Percentiles rank a stretch among this genome's conserved stretches.
These are phyloP conservation scores for Aureobasidium sp. DNA, from an alignment of 2,329 filamentous ascomycete species.

Conservation along the genomic window DNA sequence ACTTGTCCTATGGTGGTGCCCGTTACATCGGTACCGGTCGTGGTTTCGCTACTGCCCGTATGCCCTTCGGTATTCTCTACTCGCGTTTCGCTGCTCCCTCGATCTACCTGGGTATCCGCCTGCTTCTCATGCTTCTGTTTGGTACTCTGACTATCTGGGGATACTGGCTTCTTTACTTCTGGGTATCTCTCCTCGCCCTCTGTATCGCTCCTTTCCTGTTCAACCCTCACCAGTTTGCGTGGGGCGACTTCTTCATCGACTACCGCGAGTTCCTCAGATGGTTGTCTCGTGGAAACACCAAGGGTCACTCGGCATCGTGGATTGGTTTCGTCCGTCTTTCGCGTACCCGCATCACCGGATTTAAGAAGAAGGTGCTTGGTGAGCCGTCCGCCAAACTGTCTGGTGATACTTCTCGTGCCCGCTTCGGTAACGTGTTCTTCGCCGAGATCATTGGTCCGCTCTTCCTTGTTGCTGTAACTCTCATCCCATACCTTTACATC, in stretches of 20 bases:
- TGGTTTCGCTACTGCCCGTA: constrained; percentile 98
- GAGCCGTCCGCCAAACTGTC: constrained; percentile 91
- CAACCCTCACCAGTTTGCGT: constrained; percentile 97
- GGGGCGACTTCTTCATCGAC: constrained; percentile 99
- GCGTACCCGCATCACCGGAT: constrained; percentile 90
- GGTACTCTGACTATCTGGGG: constrained; percentile 90
- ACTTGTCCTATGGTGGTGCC: constrained; percentile 92
- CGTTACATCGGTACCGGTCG: constrained; percentile 98
- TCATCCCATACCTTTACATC: constrained; percentile 90
- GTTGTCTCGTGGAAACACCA: constrained; percentile 93
- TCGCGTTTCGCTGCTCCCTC: constrained; percentile 94
- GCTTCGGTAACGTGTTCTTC: constrained; percentile 86
- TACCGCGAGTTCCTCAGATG: constrained; percentile 96
- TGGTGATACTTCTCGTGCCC: constrained; percentile 79
- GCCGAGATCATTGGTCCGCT: constrained; percentile 82
- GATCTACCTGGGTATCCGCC: constrained; percentile 86
- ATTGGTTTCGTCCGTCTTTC: constrained; percentile 94
- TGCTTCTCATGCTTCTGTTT: constrained; percentile 91
- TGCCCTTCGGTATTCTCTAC: constrained; percentile 94
- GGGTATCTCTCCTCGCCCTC: constrained; percentile 81
- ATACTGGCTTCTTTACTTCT: constrained; percentile 85
- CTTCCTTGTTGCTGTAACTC: constrained; percentile 68
- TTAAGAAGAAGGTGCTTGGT: constrained; percentile 91
- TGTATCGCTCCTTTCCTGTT: constrained; percentile 93
- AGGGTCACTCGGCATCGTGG: constrained; percentile 93